phyloP scores from a whole-genome alignment of 805 yeast genomes.

The Millerozyma miso region DNA sequence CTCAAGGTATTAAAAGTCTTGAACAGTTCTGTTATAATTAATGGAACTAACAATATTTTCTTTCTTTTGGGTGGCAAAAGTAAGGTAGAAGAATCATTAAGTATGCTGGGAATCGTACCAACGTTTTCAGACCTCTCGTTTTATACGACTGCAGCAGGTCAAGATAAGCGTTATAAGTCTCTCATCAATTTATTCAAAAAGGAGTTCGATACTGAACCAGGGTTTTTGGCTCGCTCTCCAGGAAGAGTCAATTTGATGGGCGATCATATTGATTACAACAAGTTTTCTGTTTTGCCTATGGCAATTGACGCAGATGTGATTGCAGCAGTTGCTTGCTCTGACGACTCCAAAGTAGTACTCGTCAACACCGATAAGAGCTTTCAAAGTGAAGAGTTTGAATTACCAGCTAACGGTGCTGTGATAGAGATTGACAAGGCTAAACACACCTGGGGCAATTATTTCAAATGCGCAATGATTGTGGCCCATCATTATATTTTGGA shows the following conservation, averaged over 20 bases:
- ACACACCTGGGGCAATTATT: conserved; percentile 65
- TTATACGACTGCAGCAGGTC: conserved; percentile 26
- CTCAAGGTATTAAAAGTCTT: neutral
- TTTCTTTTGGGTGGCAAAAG: no score
- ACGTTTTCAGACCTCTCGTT: conserved; percentile 29
- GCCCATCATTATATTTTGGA: conserved; percentile 47
- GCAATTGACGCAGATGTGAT: conserved; percentile 63
- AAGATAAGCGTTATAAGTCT: conserved; percentile 22
- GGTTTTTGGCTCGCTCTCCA: conserved; percentile 60
- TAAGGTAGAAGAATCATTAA: neutral
- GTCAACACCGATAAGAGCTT: conserved; percentile 34
- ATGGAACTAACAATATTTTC: no score
- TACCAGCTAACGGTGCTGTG: conserved; percentile 37
- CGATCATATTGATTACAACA: conserved; percentile 69
- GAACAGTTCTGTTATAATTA: neutral
- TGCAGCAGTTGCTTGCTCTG: conserved; percentile 42
- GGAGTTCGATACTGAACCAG: conserved; percentile 28
- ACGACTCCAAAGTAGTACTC: conserved; percentile 23
- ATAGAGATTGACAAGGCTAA: conserved; percentile 45
- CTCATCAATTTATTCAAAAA: conserved; percentile 20
- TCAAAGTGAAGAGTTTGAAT: conserved; percentile 28
- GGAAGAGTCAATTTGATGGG: conserved; percentile 75
- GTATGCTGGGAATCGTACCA: conserved; percentile 25
- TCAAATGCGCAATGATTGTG: conserved; percentile 60
- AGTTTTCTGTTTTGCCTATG: conserved; percentile 67